These are phyloP conservation scores for Erysimum cheiri DNA, from an alignment of 441 rosid genomes.

Conservation along the genomic window DNA sequence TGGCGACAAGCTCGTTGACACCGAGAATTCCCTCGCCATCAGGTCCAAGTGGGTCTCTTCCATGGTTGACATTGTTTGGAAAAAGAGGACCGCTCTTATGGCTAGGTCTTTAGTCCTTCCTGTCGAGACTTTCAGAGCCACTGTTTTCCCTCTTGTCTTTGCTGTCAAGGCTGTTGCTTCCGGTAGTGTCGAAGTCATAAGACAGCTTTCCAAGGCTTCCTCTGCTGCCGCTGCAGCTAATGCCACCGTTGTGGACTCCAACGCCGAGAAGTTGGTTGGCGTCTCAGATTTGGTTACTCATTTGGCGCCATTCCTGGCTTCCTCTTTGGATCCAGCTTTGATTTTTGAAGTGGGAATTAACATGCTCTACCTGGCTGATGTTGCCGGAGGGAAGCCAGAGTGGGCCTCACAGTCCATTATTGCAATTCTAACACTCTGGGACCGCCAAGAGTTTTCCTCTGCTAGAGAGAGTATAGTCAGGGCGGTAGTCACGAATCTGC, in stretches of 20 bases:
- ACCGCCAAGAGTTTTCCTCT: constrained; percentile 96
- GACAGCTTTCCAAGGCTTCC: constrained; percentile 72
- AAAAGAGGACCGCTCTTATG: constrained; percentile 76
- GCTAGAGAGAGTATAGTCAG: constrained; percentile 99
- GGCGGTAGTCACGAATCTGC: constrained; percentile 93
- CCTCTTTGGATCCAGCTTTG: constrained; percentile 92
- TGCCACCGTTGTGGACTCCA: constrained; percentile 62
- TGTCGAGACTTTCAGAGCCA: constrained; percentile 85
- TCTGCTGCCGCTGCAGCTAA: constrained; percentile 42
- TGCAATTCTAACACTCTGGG: constrained; percentile 97
- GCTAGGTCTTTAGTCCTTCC: constrained; percentile 89
- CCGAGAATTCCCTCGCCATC: constrained; percentile 90
- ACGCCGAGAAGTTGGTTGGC: constrained; percentile 87
- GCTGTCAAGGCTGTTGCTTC: constrained; percentile 94
- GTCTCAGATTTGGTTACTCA: constrained; percentile 90
- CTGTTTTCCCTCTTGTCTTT: constrained; percentile 86
- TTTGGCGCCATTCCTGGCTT: constrained; percentile 89
- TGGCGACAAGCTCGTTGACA: constrained; percentile 95
- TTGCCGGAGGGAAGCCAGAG: constrained; percentile 98
- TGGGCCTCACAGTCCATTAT: constrained; percentile 97
- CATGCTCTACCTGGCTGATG: constrained; percentile 96
- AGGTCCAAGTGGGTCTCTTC: constrained; percentile 94
- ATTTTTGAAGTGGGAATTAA: constrained; percentile 96
- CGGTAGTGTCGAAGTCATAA: constrained; percentile 75
- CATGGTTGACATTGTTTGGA: constrained; percentile 89